Evolutionary conservation across 2,329 filamentous ascomycete genomes (phyloP).

Genomic region (Xylogone sp.): DNA sequence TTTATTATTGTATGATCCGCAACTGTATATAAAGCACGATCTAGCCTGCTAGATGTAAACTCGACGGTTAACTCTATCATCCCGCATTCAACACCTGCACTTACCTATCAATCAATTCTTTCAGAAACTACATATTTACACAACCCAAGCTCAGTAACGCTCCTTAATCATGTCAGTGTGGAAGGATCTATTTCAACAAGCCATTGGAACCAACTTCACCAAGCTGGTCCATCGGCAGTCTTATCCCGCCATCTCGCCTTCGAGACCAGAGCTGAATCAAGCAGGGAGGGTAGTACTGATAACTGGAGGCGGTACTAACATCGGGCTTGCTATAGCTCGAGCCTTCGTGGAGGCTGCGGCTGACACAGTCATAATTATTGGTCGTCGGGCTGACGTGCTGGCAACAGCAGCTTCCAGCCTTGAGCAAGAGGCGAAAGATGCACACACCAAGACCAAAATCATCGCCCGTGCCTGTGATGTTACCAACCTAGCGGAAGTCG

Average conservation of each 20-base stretch:
- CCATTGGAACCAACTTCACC: neutral
- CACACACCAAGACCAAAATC: neutral
- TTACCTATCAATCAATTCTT: no score
- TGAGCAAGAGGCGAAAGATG: neutral
- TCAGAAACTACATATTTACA: no score
- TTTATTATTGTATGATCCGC: no score
- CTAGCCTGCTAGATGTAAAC: no score
- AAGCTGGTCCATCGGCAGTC: conserved; percentile 13
- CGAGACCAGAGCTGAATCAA: conserved; percentile 19
- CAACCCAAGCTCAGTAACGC: no score
- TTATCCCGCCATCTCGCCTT: conserved; percentile 25
- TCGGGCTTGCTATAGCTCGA: conserved; percentile 23
- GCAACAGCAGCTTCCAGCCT: neutral
- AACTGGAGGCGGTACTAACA: conserved; percentile 25
- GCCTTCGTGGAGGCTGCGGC: conserved; percentile 24
- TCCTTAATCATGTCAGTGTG: no score
- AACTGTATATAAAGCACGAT: no score
- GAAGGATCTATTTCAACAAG: no score
- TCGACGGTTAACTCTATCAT: no score
- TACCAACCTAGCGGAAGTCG: neutral
- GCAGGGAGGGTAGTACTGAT: conserved; percentile 26
- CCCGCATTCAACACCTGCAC: no score
- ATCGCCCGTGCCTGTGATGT: neutral
- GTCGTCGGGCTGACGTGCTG: conserved; percentile 18
- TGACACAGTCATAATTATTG: conserved; percentile 25